Evolutionary conservation across 2,329 filamentous ascomycete genomes (phyloP).

Genomic region (Tolypocladium paradoxum): DNA sequence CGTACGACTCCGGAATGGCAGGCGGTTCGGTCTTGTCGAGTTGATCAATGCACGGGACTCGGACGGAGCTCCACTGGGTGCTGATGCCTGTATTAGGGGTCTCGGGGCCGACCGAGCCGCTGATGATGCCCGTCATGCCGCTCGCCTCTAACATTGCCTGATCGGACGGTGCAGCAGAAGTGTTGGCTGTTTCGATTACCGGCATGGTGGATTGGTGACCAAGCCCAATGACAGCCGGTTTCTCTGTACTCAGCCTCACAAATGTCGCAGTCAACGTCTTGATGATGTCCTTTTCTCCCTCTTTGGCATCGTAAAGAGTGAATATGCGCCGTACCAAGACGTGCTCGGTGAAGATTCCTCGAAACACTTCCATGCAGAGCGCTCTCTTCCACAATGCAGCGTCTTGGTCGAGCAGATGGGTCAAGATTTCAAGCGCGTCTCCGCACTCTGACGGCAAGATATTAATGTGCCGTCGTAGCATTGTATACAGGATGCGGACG

Average conservation of each 20-base stretch:
- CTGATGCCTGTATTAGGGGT: conserved; percentile 70
- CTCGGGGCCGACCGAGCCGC: conserved; percentile 55
- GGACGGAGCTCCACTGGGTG: conserved; percentile 79
- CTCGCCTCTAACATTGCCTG: conserved; percentile 84
- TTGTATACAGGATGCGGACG: conserved; percentile 70
- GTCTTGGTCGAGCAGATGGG: conserved; percentile 81
- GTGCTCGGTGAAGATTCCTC: conserved; percentile 74
- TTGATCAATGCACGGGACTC: conserved; percentile 84
- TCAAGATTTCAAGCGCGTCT: conserved; percentile 70
- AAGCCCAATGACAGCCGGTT: conserved; percentile 77
- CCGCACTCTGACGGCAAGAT: conserved; percentile 71
- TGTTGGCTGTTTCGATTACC: conserved; percentile 42
- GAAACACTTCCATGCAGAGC: conserved; percentile 83
- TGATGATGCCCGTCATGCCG: conserved; percentile 79
- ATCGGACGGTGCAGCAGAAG: conserved; percentile 53
- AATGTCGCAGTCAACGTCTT: conserved; percentile 78
- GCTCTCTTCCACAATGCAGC: conserved; percentile 76
- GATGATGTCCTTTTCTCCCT: conserved; percentile 65
- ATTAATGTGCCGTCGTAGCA: conserved; percentile 67
- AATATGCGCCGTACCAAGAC: conserved; percentile 71
- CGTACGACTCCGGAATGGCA: conserved; percentile 77
- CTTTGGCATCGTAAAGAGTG: conserved; percentile 62
- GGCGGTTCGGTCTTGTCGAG: conserved; percentile 87
- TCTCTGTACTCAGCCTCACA: conserved; percentile 87
- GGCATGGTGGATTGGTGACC: conserved; percentile 83